phyloP scores from a whole-genome alignment of 2,329 filamentous ascomycete species.

The Hansfordia pulvinata region DNA sequence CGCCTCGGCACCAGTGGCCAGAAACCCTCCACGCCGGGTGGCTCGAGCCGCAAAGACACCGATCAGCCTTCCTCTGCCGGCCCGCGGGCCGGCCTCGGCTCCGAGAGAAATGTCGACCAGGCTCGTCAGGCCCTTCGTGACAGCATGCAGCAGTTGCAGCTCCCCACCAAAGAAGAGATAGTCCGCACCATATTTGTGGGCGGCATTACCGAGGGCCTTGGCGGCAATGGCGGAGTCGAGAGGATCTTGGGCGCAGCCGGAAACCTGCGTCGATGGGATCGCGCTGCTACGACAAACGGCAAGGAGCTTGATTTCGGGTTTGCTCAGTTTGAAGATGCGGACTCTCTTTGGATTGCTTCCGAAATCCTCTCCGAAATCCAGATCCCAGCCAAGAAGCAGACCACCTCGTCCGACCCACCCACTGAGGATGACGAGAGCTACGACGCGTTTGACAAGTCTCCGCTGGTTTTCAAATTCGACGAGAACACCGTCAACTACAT shows the following conservation, averaged over 20 bases:
- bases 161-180: slow-evolving; percentile 82
- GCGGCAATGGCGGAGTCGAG: slow-evolving; percentile 68
- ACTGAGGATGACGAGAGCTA: slow-evolving; percentile 30
- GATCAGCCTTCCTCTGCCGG: slow-evolving; percentile 23
- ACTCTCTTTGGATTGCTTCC: slow-evolving; percentile 73
- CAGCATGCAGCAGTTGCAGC: slow-evolving; percentile 57
- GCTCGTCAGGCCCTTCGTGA: slow-evolving; percentile 55
- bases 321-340: slow-evolving; percentile 84
- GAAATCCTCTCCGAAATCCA: slow-evolving; percentile 73
- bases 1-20: slow-evolving; percentile 68
- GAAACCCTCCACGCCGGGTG: slow-evolving; percentile 36
- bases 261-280: slow-evolving; percentile 72
- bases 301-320: slow-evolving; percentile 87
- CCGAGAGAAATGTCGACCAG: slow-evolving; percentile 53
- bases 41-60: slow-evolving; percentile 30
- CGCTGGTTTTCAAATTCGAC: slow-evolving; percentile 64
- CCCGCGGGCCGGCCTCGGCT: slow-evolving; percentile 36
- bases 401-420: slow-evolving; percentile 26
- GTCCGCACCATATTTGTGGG: slow-evolving; percentile 83
- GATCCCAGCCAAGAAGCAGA: slow-evolving; percentile 68
- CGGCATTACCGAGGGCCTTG: slow-evolving; percentile 66
- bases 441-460: slow-evolving; percentile 52
- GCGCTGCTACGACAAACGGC: slow-evolving; percentile 48
- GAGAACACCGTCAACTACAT: slow-evolving; percentile 72
- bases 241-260: slow-evolving; percentile 66